Conservation (phyloP, 2,329 filamentous ascomycete genomes). For the Arthroderma sp. region DNA sequence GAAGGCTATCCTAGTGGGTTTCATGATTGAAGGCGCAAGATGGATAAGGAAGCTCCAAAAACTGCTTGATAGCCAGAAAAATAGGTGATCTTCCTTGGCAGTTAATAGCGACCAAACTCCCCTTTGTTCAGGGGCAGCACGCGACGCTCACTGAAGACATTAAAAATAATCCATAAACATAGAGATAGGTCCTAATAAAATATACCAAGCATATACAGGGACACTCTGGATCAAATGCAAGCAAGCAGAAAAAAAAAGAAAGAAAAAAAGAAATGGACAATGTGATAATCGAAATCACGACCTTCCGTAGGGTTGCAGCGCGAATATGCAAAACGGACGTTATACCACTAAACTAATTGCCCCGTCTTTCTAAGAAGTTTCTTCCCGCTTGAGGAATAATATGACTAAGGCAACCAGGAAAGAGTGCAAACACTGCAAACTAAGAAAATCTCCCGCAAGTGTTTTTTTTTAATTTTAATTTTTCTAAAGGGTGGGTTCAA, state of each 20-base stretch:
- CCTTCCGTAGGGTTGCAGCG: conserved; percentile 16
- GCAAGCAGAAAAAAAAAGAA: conserved; percentile 10
- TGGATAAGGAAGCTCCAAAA: not conserved
- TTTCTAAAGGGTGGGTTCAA: not conserved
- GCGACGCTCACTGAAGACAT: not conserved
- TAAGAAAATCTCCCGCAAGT: conserved; percentile 1
- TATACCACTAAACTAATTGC: conserved; percentile 20
- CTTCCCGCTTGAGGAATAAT: too few relatives aligned
- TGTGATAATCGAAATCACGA: conserved; percentile 21
- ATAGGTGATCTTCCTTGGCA: not conserved
- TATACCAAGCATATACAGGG: not conserved
- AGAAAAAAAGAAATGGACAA: conserved; percentile 15
- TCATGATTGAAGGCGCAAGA: conserved; percentile 11
- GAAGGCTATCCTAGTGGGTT: conserved; percentile 4
- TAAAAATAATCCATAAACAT: not conserved
- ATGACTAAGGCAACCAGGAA: not conserved
- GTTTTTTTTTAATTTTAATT: not conserved
- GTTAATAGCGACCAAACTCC: not conserved
- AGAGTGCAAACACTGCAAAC: not conserved
- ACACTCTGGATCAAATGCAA: not conserved
- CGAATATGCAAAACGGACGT: conserved; percentile 20
- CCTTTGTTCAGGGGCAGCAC: not conserved
- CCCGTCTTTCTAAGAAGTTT: too few relatives aligned
- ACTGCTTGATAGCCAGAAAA: not conserved
- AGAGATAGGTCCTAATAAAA: not conserved